Evolutionary conservation across 345 rosid genomes (phyloP).

Genomic region (Brassica nigra): DNA sequence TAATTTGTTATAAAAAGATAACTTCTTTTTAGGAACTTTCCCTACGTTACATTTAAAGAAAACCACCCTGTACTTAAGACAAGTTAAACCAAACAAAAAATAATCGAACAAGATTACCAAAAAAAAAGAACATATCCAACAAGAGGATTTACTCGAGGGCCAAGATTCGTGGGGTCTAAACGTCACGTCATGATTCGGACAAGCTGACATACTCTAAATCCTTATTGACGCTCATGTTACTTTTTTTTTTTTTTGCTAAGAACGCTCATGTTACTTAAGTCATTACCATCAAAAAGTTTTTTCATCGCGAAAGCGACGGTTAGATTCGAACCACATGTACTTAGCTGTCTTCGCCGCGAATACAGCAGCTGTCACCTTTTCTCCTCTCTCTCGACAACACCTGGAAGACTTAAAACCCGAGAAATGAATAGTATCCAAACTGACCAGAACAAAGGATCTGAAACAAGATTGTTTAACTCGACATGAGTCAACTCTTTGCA

Average conservation of each 20-base stretch:
- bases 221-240: background rate
- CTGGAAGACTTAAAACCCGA: background rate
- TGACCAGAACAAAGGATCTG: background rate
- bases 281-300: no score
- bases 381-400: background rate
- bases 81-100: background rate
- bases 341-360: slow-evolving; percentile 12
- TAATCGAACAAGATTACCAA: no score
- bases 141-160: background rate
- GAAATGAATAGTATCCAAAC: background rate
- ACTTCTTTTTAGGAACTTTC: background rate
- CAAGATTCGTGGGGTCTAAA: background rate
- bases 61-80: background rate
- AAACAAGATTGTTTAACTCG: background rate
- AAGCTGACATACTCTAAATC: background rate
- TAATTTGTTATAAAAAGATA: background rate
- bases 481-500: slow-evolving; percentile 45
- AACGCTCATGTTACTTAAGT: no score
- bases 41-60: background rate
- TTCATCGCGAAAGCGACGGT: background rate
- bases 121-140: background rate
- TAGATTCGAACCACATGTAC: slow-evolving; percentile 6
- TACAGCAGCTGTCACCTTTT: slow-evolving; percentile 1
- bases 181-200: slow-evolving; percentile 17
- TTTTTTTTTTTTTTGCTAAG: no score